phyloP scores from a whole-genome alignment of 106 monocot species.

The Dendrobium huoshanense region DNA sequence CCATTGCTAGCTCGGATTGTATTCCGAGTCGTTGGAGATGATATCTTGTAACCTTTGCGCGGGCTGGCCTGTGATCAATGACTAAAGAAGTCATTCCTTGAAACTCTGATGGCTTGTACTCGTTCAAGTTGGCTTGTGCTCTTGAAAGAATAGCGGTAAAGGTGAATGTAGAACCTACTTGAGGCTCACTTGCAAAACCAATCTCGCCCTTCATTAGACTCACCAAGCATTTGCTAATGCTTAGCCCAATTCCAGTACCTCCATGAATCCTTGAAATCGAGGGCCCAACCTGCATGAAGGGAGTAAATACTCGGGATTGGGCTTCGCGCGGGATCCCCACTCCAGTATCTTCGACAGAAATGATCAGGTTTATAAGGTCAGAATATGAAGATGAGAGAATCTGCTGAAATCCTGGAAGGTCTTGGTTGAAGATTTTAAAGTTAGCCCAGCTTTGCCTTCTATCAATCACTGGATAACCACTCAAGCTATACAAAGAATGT shows the following conservation, averaged over 20 bases:
- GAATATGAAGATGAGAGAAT: constrained; percentile 25
- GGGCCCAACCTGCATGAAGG: constrained; percentile 98
- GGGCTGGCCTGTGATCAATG: constrained; percentile 63
- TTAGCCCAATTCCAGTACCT: constrained; percentile 93
- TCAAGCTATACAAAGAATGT: constrained; percentile 41
- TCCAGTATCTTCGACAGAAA: constrained; percentile 98
- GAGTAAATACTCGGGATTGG: constrained; percentile 91
- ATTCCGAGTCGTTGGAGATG: constrained; percentile 85
- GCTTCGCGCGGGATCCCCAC: constrained; percentile 93
- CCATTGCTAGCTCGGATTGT: constrained; percentile 27
- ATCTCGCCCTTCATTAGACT: constrained; percentile 98
- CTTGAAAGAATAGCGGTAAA: constrained; percentile 68
- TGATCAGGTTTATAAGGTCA: constrained; percentile 66
- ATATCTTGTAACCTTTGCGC: constrained; percentile 72
- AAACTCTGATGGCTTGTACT: constrained; percentile 51
- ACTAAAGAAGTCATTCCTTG: constrained; percentile 77
- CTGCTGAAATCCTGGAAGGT: constrained; percentile 19
- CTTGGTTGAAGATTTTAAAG: constrained; percentile 45
- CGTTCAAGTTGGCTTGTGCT: constrained; percentile 26
- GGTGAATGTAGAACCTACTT: constrained; percentile 83
- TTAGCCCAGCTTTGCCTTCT: constrained; percentile 61
- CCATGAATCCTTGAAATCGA: constrained; percentile 92
- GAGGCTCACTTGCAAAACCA: constrained; percentile 75
- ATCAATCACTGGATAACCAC: constrained; percentile 61
- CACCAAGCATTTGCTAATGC: constrained; percentile 97